Base-by-base conservation (phyloP, 1,139 yeast genomes). In the Hansenula anomala region DNA sequence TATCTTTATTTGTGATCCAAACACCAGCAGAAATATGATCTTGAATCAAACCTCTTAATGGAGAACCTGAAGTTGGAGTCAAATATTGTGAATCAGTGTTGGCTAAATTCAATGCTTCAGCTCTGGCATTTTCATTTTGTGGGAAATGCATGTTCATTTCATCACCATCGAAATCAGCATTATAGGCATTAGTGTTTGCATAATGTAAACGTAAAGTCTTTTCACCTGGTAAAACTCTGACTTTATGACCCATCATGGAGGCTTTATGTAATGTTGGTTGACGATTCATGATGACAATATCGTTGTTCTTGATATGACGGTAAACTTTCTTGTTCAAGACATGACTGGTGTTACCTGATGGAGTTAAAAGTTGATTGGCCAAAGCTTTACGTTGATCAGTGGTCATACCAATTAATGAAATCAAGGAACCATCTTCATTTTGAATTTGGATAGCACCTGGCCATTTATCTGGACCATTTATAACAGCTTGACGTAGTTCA, bases 131-230 rank as follows among this genome's bases (percentile, higher is more conserved):
- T 68, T 92, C 97, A 63, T 87, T 90, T 68, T 94, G 99, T 24
- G 99, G 99, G 73, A 94, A 92, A 68, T 94, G 99, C 97, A 94
- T 85, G 62, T 94, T 94, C 99, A 94, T 94, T 71, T 94, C 99
- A 67, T 94, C 99, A 71, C 99, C 99, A 69, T 94, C 99, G 58
- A 94, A 94, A 76, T 94, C 99, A 31, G 98, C 98, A 64, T 92
- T 94, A 66, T 89, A 89, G 38, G 98, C 97, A 69, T 97, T 97
- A 35, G 98, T 94, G 63, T 94, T 94, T 52, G 99, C 98, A 64
- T 94, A 94, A 64, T 94, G 99, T 63, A 94, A 73, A 61, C 99
- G 79, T 54, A 94, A 72, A 4, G 98, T 94, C 71, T 94, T 94
- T 60, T 94, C 98, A 45, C 96, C 95, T 4, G 97, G 98, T 54